Conservation (phyloP, 371 early-diverging fungal species). For the Dentiscutata heterogama region DNA sequence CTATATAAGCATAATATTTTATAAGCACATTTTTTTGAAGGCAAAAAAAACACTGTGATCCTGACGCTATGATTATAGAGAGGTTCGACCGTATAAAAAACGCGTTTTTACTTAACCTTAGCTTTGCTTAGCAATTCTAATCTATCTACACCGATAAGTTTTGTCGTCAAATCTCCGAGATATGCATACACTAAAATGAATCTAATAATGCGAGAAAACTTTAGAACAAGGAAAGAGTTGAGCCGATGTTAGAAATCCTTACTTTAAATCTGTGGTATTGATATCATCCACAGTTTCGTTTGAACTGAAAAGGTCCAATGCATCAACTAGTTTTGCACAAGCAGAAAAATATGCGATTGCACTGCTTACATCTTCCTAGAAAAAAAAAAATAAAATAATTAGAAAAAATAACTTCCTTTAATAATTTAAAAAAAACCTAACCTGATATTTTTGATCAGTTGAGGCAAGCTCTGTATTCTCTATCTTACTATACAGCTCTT, state of each 20-base stretch:
- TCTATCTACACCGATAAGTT: conserved; percentile 62
- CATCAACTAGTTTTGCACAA: conserved; percentile 64
- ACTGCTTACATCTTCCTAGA: conserved; percentile 62
- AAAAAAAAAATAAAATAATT: not conserved
- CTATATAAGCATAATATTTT: not conserved
- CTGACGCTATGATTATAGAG: too few relatives aligned
- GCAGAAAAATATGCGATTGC: conserved; percentile 60
- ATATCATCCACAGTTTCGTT: conserved; percentile 93
- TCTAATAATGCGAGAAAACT: conserved; percentile 49
- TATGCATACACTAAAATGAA: conserved; percentile 83
- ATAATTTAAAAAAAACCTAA: not conserved
- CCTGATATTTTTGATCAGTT: conserved; percentile 41
- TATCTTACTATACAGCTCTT: conserved; percentile 22
- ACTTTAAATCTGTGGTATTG: conserved; percentile 81
- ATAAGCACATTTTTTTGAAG: too few relatives aligned
- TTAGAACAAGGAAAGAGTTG: not conserved
- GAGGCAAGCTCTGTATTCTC: conserved; percentile 32
- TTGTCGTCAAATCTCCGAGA: conserved; percentile 75
- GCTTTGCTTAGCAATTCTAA: conserved; percentile 56
- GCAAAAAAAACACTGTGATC: not conserved
- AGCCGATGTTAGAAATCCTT: conserved; percentile 20
- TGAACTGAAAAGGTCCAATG: conserved; percentile 80
- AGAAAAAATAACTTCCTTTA: not conserved
- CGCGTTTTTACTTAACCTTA: conserved; percentile 55
- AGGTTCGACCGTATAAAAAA: too few relatives aligned